A percentile compares a stretch with the other conserved stretches of the same genome.
These are phyloP conservation scores for Talaromyces sp. DNA, from an alignment of 2,329 filamentous ascomycete genomes.

Conservation along the genomic window DNA sequence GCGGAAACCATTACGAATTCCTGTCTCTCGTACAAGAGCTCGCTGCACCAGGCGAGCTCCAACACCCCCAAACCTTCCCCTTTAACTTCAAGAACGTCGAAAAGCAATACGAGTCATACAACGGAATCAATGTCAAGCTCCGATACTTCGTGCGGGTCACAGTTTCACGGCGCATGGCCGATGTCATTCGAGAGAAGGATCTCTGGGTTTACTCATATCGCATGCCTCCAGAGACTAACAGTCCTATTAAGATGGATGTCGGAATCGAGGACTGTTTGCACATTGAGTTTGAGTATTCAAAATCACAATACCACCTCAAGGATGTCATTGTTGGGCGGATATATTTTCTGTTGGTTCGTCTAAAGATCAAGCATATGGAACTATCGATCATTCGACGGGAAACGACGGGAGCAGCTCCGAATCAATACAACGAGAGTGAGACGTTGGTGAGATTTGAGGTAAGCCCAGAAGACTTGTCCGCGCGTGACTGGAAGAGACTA, in stretches of 20 bases:
- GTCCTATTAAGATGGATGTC: conserved; percentile 99
- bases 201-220: conserved; percentile 99
- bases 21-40: conserved; percentile 95
- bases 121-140: conserved; percentile 98
- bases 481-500: not conserved
- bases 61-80: conserved; percentile 96
- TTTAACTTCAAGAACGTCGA: conserved; percentile 99
- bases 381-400: conserved; percentile 94
- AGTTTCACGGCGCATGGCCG: conserved; percentile 92
- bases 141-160: conserved; percentile 98
- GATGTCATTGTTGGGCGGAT: conserved; percentile 98
- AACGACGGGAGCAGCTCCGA: conserved; percentile 91
- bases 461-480: conserved; percentile 20
- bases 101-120: conserved; percentile 99
- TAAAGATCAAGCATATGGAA: conserved; percentile 99
- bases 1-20: conserved; percentile 98
- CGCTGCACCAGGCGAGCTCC: conserved; percentile 91
- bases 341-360: conserved; percentile 91
- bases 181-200: conserved; percentile 98
- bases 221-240: conserved; percentile 96
- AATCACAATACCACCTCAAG: conserved; percentile 98
- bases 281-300: conserved; percentile 99
- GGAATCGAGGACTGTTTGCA: conserved; percentile 98
- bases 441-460: conserved; percentile 95
- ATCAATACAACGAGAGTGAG: conserved; percentile 99